Evolutionary conservation across 805 yeast genomes (phyloP), one percentile per base, ranked within the genome.

Genomic region (Yarrowia sp.): DNA sequence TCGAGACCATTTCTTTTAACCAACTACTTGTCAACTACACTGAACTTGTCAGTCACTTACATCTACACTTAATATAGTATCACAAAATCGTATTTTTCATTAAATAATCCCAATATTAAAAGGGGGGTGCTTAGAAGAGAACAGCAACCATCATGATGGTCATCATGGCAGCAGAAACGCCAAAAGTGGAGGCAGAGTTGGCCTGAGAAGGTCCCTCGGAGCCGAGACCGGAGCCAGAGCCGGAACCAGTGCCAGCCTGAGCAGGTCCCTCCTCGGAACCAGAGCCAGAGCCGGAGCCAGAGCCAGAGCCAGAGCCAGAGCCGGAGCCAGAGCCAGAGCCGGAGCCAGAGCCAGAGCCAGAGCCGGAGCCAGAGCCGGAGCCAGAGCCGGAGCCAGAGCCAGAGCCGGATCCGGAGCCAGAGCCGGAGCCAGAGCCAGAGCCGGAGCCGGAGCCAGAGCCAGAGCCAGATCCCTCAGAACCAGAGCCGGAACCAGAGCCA

Each of bases 181-280:
- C 64, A 24, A 24, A 9, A 42, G 47, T 14, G 30, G 64, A 30
- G 44, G 64, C 64, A 42, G 50, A 42, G 64, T 58, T 58, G 50
- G 64, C 64, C 64, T 58, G 64, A 33, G 64, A 20, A 58, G 64
- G 40, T 19, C 50, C 64, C 24, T 39, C 60, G 20, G 60, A 53
- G 19, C 60, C 55, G 14, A 20, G n/a, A 7, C 40, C 55, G 15
- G 40, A n/a, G 17, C 36, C 52, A 15, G 52, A 46, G 12, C 52
- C 52, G 10, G 55, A 50, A n/a, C 55, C 55, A 17, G 55, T 34
- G 40, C 39, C 39, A 13, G 55, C n/a, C 20, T 34, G 17, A n/a
- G 14, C 39, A 33, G 53, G 8, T 7, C 55, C 55, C 33, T 40
- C 33, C 2, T 40, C 55, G 4, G 55, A 50, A 13, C 55, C 55